A percentile compares a stretch with the other conserved stretches of the same genome.
Conservation (phyloP, 164 flowering plant species). For the Malania oleifera region DNA sequence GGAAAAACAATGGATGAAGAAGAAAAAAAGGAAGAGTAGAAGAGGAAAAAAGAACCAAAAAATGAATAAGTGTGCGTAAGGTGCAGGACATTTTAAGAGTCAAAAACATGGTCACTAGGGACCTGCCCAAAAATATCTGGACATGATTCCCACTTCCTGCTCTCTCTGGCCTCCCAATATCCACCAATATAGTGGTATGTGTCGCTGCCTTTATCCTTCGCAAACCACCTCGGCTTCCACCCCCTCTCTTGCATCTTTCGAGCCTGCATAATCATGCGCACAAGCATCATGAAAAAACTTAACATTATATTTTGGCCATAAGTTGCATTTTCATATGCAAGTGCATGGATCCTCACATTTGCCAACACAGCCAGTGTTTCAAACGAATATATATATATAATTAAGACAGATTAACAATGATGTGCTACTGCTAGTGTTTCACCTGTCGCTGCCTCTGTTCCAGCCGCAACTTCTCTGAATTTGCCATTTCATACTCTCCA, state of each 20-base stretch:
- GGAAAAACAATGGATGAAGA: background rate
- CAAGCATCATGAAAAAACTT: background rate
- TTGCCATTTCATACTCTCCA: slow-evolving; percentile 47
- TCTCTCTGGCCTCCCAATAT: slow-evolving; percentile 45
- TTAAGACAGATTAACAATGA: no score
- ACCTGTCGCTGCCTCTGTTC: slow-evolving; percentile 54
- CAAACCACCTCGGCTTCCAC: slow-evolving; percentile 47
- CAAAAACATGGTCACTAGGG: slow-evolving; percentile 17
- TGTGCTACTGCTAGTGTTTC: background rate
- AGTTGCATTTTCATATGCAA: no score
- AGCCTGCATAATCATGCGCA: slow-evolving; percentile 22
- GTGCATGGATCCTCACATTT: no score
- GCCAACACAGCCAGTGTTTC: no score
- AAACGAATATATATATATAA: no score
- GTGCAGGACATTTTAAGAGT: background rate
- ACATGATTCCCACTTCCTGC: slow-evolving; percentile 35
- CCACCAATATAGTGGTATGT: slow-evolving; percentile 38
- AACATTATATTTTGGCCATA: no score
- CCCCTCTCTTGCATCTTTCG: slow-evolving; percentile 46
- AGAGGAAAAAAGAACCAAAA: background rate
- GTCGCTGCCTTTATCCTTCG: slow-evolving; percentile 28
- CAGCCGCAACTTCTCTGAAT: slow-evolving; percentile 49
- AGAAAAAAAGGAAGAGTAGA: background rate
- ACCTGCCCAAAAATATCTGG: slow-evolving; percentile 44
- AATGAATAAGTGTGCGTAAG: background rate